Evolutionary conservation across 345 rosid species (phyloP), one percentile per base, ranked within the genome.

Genomic region (Salix suchowensis): DNA sequence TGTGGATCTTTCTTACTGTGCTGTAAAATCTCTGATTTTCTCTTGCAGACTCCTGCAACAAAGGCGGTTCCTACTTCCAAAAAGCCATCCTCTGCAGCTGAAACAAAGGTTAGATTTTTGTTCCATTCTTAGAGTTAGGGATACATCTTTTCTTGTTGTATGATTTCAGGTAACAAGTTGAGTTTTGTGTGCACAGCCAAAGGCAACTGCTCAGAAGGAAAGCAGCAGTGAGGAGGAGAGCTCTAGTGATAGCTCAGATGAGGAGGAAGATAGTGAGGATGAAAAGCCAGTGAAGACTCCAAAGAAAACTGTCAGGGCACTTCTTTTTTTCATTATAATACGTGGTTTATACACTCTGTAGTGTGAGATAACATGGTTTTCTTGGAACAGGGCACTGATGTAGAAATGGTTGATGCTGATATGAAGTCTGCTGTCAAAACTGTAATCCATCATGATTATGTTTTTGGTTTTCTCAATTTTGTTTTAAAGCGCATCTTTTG

Each of bases 341-440:
- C 4, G 11, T 42, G 46, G 14, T 11, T 10, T 55, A 7, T 19
- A 21, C 13, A 7, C 61, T 21, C 23, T 4, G 9, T 24, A 9
- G 62, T 10, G 14, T 58, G 1, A 54, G 62, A 8, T 68, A 1
- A 34, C 2, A 14, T 7, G 8, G 16, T 60, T 4, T 13, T 34
- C 36, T 6, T 50, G 2, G 16, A 75, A 19, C 77, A 79, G 85
- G 69, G 1, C 6, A 21, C 86, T 61, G 96, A 95, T 83, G 90
- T 82, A 2, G 88, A 90, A 34, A 93, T 90, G 96, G 84, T 73
- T 0, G 94, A 89, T 75, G 92, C 86, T 46, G 65, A 74, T 55
- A 81, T 76, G 48, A 79, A 74, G 67, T 44, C 71, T 72, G 84
- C 76, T 79, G 62, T 71, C n/a, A 87, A 85, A 77, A 76, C 89